These are phyloP conservation scores for Suillus cothurnatus DNA, from an alignment of 768 basidiomycete species.

Conservation along the genomic window DNA sequence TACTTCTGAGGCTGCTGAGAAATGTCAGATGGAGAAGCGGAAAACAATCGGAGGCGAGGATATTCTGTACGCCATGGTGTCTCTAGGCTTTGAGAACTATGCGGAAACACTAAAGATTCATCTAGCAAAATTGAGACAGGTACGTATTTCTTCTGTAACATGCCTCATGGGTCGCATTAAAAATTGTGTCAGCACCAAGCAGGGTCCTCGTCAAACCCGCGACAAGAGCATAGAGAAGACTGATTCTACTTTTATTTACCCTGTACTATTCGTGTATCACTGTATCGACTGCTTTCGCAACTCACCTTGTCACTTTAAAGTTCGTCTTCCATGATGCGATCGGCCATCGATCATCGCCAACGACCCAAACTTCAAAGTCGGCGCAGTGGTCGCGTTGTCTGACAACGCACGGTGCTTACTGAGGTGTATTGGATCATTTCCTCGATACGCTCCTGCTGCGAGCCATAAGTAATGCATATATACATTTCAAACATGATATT, in stretches of 20 bases:
- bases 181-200: constrained; percentile 26
- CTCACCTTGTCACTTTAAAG: neutral
- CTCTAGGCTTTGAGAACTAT: constrained; percentile 94
- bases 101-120: constrained; percentile 92
- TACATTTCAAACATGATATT: neutral
- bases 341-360: neutral
- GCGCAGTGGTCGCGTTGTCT: neutral
- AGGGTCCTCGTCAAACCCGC: constrained; percentile 28
- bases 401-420: neutral
- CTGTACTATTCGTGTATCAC: constrained; percentile 1
- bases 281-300: neutral
- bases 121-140: constrained; percentile 86
- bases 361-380: neutral
- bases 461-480: neutral
- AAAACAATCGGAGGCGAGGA: constrained; percentile 99
- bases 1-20: constrained; percentile 95
- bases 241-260: neutral
- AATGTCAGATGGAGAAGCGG: constrained; percentile 91
- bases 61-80: constrained; percentile 91
- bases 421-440: neutral
- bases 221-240: constrained; percentile 26
- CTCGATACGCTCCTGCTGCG: neutral
- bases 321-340: neutral
- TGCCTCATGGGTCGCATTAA: neutral
- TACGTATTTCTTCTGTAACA: constrained; percentile 30